Conservation (phyloP, 805 yeast species). For the Clavispora fructus region DNA sequence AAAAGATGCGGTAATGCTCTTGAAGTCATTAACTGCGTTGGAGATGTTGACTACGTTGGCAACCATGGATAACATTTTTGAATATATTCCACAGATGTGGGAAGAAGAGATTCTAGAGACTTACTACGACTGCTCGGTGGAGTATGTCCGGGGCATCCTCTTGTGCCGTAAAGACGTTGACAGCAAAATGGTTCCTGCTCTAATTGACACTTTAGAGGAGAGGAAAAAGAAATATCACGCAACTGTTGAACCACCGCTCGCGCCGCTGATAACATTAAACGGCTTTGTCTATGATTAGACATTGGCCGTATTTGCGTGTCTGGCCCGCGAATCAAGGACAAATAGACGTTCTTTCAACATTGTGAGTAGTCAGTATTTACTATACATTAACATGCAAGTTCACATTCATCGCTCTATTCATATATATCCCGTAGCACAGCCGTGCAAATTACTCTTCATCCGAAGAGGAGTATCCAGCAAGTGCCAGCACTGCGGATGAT, state of each 20-base stretch:
- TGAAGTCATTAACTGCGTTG: slow-evolving; percentile 36
- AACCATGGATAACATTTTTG: slow-evolving; percentile 32
- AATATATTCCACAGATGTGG: slow-evolving; percentile 45
- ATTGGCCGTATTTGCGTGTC: background rate
- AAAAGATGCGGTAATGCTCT: slow-evolving; percentile 33
- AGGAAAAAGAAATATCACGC: slow-evolving; percentile 28
- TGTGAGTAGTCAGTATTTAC: background rate
- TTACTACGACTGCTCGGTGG: slow-evolving; percentile 75
- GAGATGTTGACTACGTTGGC: slow-evolving; percentile 37
- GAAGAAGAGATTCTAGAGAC: slow-evolving; percentile 49
- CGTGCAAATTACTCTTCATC: slow-evolving; percentile 2
- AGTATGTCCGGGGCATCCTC: slow-evolving; percentile 61
- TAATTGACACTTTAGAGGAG: slow-evolving; percentile 23
- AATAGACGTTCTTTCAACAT: no score
- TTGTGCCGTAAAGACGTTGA: slow-evolving; percentile 44
- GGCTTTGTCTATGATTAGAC: slow-evolving; percentile 22
- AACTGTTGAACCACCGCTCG: slow-evolving; percentile 29
- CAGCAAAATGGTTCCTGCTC: slow-evolving; percentile 20
- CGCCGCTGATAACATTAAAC: slow-evolving; percentile 26
- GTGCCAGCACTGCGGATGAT: slow-evolving; percentile 5
- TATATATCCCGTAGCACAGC: background rate
- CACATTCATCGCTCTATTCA: background rate
- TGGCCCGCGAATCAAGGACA: no score
- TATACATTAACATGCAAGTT: background rate
- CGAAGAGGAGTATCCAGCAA: slow-evolving; percentile 3